Evolutionary conservation across 2,329 filamentous ascomycete species (phyloP), one percentile per base, ranked within the genome.

Genomic region (Chaetomium sp.): DNA sequence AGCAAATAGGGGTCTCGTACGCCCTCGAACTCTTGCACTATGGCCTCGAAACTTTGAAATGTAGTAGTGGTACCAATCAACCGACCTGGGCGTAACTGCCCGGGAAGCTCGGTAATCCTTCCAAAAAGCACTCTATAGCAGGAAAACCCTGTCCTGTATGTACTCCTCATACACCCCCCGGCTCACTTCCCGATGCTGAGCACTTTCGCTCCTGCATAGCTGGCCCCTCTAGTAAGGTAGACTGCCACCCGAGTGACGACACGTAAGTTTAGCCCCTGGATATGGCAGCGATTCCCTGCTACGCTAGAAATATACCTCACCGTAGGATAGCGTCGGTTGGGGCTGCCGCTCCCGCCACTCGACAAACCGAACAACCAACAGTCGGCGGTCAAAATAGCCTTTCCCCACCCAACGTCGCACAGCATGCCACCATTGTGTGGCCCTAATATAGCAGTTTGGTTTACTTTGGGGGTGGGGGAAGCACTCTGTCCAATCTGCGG

Each of bases 381-480:
- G 27, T 23, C 47, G 25, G 53, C 13, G 31, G 33, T 58, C 25
- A 47, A 12, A 58, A 63, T 53, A 53, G 61, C 61, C 55, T 53
- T 42, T 50, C 50, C 50, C 57, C 49, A 49, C 50, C 38, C 56
- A 42, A n/a, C 8, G 62, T 56, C 49, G 29, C 57, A 64, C 62
- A 55, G 42, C 62, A 64, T 60, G 35, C 16, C 45, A 35, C 38
- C 25, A 23, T 19, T 23, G 45, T 63, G 49, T 35, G 35, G 25
- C n/a, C 35, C 35, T 4, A 47, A 49, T 54, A 49, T 35, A 49
- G 27, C 50, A 55, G 27, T 3, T 42, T n/a, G 38, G 38, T 42
- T 42, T 42, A 16, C 38, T 42, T 33, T 19, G 13, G 23, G 55
- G 55, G n/a, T 31, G 8, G 4, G 27, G n/a, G 27, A 21, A 25